Evolutionary conservation across 352 stramenopile species (phyloP).

Genomic region (Globisporangium camurandrum): DNA sequence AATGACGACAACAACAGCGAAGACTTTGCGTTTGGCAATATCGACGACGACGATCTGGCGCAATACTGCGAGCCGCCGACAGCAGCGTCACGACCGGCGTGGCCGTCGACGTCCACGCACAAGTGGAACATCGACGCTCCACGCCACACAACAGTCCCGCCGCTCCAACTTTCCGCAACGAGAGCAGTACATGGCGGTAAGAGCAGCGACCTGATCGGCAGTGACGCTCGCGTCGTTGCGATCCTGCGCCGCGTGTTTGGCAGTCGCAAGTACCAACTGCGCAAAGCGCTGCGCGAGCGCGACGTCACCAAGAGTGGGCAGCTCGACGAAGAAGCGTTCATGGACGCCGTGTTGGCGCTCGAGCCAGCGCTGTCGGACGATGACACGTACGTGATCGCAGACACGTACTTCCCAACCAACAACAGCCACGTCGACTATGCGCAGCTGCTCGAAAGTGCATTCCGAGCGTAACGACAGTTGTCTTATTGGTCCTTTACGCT

Average conservation of each 20-base stretch:
- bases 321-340: conserved; percentile 69
- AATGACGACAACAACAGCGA: not conserved
- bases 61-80: conserved; percentile 9
- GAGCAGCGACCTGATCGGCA: not conserved
- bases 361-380: conserved; percentile 57
- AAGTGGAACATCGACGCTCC: no score
- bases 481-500: no score
- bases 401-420: conserved; percentile 68
- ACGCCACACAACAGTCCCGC: no score
- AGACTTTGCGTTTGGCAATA: conserved; percentile 6
- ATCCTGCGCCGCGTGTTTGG: conserved; percentile 52
- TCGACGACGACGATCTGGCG: conserved; percentile 1
- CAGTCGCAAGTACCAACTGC: conserved; percentile 58
- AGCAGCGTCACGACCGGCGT: not conserved
- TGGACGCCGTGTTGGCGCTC: conserved; percentile 54
- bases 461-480: conserved; percentile 18
- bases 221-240: conserved; percentile 25
- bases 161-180: no score
- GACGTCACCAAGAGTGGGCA: conserved; percentile 47
- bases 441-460: conserved; percentile 58
- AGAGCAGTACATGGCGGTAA: no score
- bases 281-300: conserved; percentile 50
- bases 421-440: conserved; percentile 64
- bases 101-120: not conserved
- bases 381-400: conserved; percentile 64